Percentiles rank a stretch among this genome's conserved stretches.
phyloP scores from a whole-genome alignment of 1,284 basidiomycete genomes.

The Singerocomus rubriflavus region DNA sequence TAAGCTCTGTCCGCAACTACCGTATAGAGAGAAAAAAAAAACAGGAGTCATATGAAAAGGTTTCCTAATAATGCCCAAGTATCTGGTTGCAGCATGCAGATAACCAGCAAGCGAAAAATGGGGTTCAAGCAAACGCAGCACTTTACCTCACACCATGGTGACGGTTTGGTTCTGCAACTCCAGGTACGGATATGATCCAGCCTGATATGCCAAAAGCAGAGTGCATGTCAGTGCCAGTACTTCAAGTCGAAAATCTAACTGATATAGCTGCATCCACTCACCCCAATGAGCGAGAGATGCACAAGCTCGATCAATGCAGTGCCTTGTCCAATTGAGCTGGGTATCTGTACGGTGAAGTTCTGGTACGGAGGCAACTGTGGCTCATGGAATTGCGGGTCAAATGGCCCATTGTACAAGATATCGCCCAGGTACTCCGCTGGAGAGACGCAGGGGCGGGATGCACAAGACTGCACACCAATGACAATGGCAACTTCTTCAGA shows the following conservation, averaged over 20 bases:
- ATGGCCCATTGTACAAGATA: slow-evolving; percentile 29
- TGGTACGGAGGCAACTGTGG: slow-evolving; percentile 24
- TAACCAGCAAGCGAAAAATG: too few species aligned
- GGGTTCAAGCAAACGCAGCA: too few species aligned
- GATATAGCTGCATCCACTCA: slow-evolving; percentile 19
- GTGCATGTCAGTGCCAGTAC: neutral
- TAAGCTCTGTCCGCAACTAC: too few species aligned
- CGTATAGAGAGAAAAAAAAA: too few species aligned
- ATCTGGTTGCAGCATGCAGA: too few species aligned
- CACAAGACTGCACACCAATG: slow-evolving; percentile 29
- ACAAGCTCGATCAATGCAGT: slow-evolving; percentile 23
- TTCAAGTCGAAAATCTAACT: too few species aligned
- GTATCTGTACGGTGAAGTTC: slow-evolving; percentile 27
- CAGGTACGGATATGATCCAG: slow-evolving; percentile 17
- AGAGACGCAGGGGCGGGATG: slow-evolving; percentile 11
- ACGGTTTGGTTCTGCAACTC: slow-evolving; percentile 30
- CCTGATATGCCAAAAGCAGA: slow-evolving; percentile 10
- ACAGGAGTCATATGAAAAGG: too few species aligned
- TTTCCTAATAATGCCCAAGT: too few species aligned
- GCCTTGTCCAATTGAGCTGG: slow-evolving; percentile 6
- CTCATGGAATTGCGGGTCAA: slow-evolving; percentile 20
- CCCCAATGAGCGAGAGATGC: slow-evolving; percentile 23
- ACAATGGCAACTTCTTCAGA: slow-evolving; percentile 31
- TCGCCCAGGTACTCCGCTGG: slow-evolving; percentile 19
- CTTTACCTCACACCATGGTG: slow-evolving; percentile 15